A percentile compares a stretch with the other conserved stretches of the same genome.
Evolutionary conservation across 345 rosid genomes (phyloP).

Genomic region (Boechera stricta): DNA sequence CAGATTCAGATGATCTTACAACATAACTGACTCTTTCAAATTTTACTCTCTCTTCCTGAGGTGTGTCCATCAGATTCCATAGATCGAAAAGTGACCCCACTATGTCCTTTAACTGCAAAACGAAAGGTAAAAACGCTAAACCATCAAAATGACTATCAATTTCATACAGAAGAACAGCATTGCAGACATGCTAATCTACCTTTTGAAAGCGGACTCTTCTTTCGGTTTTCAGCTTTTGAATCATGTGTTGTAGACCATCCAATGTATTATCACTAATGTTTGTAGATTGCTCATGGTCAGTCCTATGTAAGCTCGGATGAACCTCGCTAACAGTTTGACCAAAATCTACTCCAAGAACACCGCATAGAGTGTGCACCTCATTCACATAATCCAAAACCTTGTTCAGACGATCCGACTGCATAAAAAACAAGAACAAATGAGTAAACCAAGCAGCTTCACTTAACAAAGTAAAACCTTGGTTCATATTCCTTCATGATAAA

Average conservation of each 20-base stretch:
- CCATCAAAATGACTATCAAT: constrained; percentile 2
- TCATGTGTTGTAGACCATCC: constrained; percentile 77
- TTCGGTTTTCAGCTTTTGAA: constrained; percentile 68
- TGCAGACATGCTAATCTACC: constrained; percentile 48
- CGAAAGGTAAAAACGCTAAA: background rate
- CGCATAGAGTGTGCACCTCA: constrained; percentile 83
- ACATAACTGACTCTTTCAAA: constrained; percentile 62
- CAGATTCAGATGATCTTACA: constrained; percentile 69
- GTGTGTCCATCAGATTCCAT: constrained; percentile 95
- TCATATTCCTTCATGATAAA: constrained; percentile 15
- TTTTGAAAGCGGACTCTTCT: constrained; percentile 70
- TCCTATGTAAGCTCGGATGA: constrained; percentile 83
- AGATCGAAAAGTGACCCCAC: constrained; percentile 64
- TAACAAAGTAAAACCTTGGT: background rate
- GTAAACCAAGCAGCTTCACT: constrained; percentile 19
- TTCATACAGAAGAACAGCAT: constrained; percentile 2
- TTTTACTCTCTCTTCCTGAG: constrained; percentile 60
- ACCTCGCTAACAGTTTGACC: constrained; percentile 80
- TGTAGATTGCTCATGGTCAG: constrained; percentile 73
- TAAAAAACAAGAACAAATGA: constrained; percentile 33
- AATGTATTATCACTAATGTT: constrained; percentile 77
- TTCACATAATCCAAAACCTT: constrained; percentile 82
- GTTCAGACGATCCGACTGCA: constrained; percentile 85
- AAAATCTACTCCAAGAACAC: constrained; percentile 88
- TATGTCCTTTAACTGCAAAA: constrained; percentile 76